Evolutionary conservation across 495 filamentous ascomycete genomes (phyloP).

Genomic region (Aeminium ludgeri): DNA sequence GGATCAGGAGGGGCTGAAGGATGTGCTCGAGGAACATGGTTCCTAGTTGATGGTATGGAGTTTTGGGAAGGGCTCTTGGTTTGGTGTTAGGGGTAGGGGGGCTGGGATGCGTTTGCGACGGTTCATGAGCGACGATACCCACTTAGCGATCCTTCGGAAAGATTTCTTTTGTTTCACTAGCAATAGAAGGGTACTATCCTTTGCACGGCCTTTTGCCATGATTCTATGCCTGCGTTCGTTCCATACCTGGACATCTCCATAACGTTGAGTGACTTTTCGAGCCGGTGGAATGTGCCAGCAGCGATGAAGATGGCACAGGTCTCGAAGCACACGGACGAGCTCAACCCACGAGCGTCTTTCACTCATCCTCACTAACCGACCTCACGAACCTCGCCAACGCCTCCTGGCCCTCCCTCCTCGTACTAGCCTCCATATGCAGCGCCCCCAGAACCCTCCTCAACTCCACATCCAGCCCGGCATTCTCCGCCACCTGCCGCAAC

Average conservation of each 20-base stretch:
- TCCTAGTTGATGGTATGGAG: background rate
- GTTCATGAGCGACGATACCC: background rate
- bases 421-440: constrained; percentile 36
- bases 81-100: background rate
- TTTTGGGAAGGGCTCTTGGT: no score
- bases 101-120: no score
- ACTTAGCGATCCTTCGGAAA: background rate
- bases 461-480: constrained; percentile 22
- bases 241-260: no score
- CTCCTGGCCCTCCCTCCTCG: constrained; percentile 27
- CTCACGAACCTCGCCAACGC: constrained; percentile 23
- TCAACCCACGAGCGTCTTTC: no score
- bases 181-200: no score
- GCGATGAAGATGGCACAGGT: no score
- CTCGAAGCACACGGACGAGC: no score
- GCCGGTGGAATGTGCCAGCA: no score
- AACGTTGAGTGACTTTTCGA: no score
- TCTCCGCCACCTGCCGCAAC: constrained; percentile 27
- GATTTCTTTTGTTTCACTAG: background rate
- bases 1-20: constrained; percentile 22
- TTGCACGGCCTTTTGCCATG: no score
- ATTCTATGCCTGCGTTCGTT: no score
- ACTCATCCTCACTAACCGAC: no score
- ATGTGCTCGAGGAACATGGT: constrained; percentile 11
- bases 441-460: constrained; percentile 29